These are phyloP conservation scores for Tetrahymena elliotti DNA, from an alignment of 73 alveolate species.

Conservation along the genomic window DNA sequence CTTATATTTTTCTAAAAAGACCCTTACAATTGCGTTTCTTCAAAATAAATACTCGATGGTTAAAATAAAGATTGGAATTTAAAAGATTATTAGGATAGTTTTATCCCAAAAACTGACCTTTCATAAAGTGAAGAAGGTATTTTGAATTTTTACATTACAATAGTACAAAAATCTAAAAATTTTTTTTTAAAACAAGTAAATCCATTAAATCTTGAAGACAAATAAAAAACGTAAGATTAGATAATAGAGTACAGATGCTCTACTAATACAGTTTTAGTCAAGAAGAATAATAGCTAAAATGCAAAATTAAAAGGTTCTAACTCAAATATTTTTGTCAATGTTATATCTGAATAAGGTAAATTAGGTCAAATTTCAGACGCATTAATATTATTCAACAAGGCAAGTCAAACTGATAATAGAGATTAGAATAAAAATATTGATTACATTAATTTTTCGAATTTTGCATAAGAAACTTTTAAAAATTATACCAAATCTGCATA, in stretches of 20 bases:
- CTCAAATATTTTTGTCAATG: conserved; percentile 10
- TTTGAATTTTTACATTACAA: background rate
- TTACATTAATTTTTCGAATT: conserved; percentile 8
- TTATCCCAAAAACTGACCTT: no score
- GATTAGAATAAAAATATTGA: conserved; percentile 7
- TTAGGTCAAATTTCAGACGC: background rate
- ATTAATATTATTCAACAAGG: background rate
- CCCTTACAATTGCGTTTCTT: background rate
- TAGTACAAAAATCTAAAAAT: background rate
- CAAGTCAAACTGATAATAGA: background rate
- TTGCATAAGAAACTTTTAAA: background rate
- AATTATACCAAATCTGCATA: conserved; percentile 21
- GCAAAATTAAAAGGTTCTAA: background rate
- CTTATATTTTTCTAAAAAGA: background rate
- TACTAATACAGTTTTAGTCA: background rate
- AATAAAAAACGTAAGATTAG: background rate
- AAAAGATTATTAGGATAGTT: background rate
- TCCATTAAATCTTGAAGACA: background rate
- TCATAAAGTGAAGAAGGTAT: background rate
- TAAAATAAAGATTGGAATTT: background rate
- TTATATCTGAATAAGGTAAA: background rate
- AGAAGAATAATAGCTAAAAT: background rate
- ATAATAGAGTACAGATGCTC: background rate
- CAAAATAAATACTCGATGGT: background rate
- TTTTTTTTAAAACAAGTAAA: background rate